Percentiles rank a stretch among this genome's conserved stretches.
phyloP scores from a whole-genome alignment of 345 rosid genomes.

The Lepidium aucheri region DNA sequence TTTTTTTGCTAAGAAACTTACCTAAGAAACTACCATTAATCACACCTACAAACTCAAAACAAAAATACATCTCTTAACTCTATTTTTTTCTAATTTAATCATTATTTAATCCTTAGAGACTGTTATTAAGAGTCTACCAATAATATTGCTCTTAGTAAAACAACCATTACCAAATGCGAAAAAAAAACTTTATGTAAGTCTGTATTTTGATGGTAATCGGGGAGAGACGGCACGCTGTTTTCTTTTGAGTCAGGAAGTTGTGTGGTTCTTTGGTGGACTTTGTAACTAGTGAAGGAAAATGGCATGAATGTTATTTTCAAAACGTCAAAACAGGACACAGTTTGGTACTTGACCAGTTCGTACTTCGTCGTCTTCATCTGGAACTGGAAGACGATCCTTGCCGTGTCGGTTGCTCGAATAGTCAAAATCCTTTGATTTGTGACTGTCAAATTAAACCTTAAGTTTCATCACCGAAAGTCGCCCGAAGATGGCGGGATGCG shows the following conservation, averaged over 20 bases:
- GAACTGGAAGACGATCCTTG: neutral
- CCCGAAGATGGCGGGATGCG: constrained; percentile 32
- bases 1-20: too few species aligned
- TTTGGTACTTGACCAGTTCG: neutral
- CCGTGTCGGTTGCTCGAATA: neutral
- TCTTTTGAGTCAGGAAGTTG: neutral
- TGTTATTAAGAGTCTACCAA: too few species aligned
- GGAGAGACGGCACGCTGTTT: constrained; percentile 6
- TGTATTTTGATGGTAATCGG: neutral
- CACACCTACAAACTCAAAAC: too few species aligned
- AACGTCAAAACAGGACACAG: neutral
- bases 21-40: too few species aligned
- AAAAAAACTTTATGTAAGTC: neutral
- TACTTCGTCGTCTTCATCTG: constrained; percentile 1
- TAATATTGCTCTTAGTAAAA: too few species aligned
- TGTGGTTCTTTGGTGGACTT: neutral
- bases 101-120: too few species aligned
- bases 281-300: neutral
- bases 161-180: neutral
- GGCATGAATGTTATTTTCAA: neutral
- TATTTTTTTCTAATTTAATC: too few species aligned
- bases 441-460: neutral
- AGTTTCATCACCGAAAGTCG: neutral
- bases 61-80: too few species aligned
- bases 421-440: neutral